Conservation (phyloP, 225 moss, liverwort and hornwort genomes). For the Pleurozium schreberi region DNA sequence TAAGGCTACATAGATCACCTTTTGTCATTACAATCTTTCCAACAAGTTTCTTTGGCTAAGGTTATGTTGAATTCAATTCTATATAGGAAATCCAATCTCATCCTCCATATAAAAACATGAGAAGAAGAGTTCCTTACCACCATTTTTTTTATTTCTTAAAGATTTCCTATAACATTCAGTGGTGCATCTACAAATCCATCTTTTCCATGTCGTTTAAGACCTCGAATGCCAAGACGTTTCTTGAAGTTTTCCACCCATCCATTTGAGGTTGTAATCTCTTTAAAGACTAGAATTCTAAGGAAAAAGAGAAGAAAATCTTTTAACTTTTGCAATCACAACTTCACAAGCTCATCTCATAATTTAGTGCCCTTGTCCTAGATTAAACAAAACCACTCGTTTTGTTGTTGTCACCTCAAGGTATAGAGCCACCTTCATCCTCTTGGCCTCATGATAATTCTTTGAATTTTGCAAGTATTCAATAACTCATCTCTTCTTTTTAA, state of each 20-base stretch:
- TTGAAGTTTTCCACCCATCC: background rate
- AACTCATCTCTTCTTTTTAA: background rate
- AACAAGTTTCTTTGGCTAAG: too few relatives aligned
- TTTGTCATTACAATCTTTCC: too few relatives aligned
- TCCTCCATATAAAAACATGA: background rate
- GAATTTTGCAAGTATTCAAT: too few relatives aligned
- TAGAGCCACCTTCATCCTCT: background rate
- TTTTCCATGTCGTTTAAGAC: too few relatives aligned
- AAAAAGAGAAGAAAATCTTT: background rate
- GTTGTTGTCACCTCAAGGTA: background rate
- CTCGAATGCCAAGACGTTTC: background rate
- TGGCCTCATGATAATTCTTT: too few relatives aligned
- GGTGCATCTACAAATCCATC: background rate
- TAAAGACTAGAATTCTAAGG: background rate
- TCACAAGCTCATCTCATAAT: background rate
- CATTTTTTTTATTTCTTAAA: background rate
- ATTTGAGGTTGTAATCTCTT: background rate
- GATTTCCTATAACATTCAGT: background rate
- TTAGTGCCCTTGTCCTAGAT: background rate
- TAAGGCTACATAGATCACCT: too few relatives aligned
- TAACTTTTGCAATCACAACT: background rate
- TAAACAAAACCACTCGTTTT: background rate
- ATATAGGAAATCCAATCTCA: background rate
- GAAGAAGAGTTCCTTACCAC: background rate
- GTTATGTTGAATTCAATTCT: too few relatives aligned